Evolutionary conservation across 805 yeast species (phyloP).

Genomic region (Ogataea henricii): DNA sequence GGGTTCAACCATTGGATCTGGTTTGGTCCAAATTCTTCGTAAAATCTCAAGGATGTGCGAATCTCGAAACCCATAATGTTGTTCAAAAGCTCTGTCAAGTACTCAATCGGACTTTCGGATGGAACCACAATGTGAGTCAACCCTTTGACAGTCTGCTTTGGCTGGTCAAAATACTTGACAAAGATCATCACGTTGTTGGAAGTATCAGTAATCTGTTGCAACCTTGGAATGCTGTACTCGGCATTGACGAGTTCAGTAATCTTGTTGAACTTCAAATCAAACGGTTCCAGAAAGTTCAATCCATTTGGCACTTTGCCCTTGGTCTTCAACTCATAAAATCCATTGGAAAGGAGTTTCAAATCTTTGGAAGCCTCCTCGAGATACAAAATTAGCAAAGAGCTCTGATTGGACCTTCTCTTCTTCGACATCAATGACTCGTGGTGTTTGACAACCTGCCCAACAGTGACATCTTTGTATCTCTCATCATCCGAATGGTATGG

Average conservation of each 20-base stretch:
- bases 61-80: conserved; percentile 42
- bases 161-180: conserved; percentile 42
- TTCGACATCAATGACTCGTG: conserved; percentile 24
- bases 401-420: conserved; percentile 45
- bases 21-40: conserved; percentile 63
- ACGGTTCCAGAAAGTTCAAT: conserved; percentile 4
- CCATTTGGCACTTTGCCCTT: conserved; percentile 11
- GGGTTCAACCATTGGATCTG: conserved; percentile 48
- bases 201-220: conserved; percentile 26
- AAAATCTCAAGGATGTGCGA: conserved; percentile 40
- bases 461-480: conserved; percentile 37
- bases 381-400: conserved; percentile 53
- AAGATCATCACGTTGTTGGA: conserved; percentile 27
- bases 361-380: conserved; percentile 60
- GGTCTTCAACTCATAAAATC: conserved; percentile 17
- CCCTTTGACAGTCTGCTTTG: conserved; percentile 58
- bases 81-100: conserved; percentile 43
- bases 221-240: conserved; percentile 21
- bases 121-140: conserved; percentile 58
- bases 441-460: conserved; percentile 54
- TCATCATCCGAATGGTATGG: conserved; percentile 28
- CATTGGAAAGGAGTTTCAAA: conserved; percentile 35
- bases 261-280: conserved; percentile 14
- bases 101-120: conserved; percentile 46
- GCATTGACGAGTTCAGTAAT: conserved; percentile 12